Evolutionary conservation across 75 land plant genomes (phyloP).

Genomic region (Sequoiadendron giganteum): DNA sequence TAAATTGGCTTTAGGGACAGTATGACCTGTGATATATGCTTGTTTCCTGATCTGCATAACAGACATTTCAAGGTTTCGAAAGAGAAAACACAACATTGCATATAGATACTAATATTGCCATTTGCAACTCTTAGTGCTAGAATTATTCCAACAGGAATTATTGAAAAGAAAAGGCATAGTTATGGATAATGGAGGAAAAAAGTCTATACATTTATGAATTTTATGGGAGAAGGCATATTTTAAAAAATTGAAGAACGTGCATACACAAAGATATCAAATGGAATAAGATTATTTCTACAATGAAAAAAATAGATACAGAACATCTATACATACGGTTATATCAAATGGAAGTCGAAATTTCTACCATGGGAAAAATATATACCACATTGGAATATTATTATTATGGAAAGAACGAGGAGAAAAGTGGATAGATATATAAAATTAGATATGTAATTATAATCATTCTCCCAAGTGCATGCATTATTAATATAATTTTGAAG

Average conservation of each 20-base stretch:
- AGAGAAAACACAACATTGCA: not conserved
- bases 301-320: not conserved
- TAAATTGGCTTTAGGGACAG: conserved; percentile 76
- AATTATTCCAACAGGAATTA: too few species aligned
- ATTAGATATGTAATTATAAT: not conserved
- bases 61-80: not conserved
- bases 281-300: not conserved
- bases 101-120: too few species aligned
- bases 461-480: not conserved
- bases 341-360: too few species aligned
- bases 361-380: too few species aligned
- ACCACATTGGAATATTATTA: not conserved
- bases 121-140: too few species aligned
- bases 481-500: not conserved
- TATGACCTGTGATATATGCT: conserved; percentile 69
- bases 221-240: not conserved
- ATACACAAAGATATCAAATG: not conserved
- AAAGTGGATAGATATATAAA: too few species aligned
- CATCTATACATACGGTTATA: too few species aligned
- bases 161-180: too few species aligned
- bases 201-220: too few species aligned
- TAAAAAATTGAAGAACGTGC: not conserved
- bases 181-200: too few species aligned
- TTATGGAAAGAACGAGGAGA: too few species aligned
- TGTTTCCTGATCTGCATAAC: conserved; percentile 66